Base-by-base conservation (phyloP, 1,284 basidiomycete species). In the Malassezia obtusa region DNA sequence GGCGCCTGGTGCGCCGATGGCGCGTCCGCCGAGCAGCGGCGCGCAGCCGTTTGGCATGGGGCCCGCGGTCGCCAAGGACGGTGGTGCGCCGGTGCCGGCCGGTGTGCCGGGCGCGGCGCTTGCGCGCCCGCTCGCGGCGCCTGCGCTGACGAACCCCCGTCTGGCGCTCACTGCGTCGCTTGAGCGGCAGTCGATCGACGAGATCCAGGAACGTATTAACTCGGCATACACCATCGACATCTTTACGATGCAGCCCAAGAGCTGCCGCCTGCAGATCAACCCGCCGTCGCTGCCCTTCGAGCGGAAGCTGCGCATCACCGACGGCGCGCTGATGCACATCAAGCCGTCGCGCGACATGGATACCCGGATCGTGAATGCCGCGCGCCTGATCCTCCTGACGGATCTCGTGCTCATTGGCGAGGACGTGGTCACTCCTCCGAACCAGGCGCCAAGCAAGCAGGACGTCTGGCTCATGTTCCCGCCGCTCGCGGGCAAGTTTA, bases 381-480 rank as follows among this genome's bases (percentile, higher is more conserved):
- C 48, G 15, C 86, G 89, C 68, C 77, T 98, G 48, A 88, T 89
- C 73, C 80, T 98, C 49, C 80, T 98, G 45, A 90, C 90, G 8
- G 92, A 98, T 70, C 77, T 96, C 15, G 88, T 96, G 74, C 78
- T 96, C 49, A 76, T 95, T 25, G 89, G 73, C 52, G 69, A 71
- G 56, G 61, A 68, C 35, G 59, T 67, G 59, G 22, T 35, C n/a
- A 6, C 31, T 6, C n/a, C 33, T 22, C 35, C 46, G 3, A 36
- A 8, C 33, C 60, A 10, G 51, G 58, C 50, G 36, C 45, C 30
- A 21, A 24, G 24, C 15, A 12, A n/a, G 24, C 46, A 50, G 17
- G 89, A 95, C 70, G 87, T 94, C 84, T 89, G 85, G 84, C 77
- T 99, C 47, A 82, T 86, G 60, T 99, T 94, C 77, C 94, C 94